These are phyloP conservation scores for Przewalskia tangutica DNA, from an alignment of 257 asterid genomes.

Conservation along the genomic window DNA sequence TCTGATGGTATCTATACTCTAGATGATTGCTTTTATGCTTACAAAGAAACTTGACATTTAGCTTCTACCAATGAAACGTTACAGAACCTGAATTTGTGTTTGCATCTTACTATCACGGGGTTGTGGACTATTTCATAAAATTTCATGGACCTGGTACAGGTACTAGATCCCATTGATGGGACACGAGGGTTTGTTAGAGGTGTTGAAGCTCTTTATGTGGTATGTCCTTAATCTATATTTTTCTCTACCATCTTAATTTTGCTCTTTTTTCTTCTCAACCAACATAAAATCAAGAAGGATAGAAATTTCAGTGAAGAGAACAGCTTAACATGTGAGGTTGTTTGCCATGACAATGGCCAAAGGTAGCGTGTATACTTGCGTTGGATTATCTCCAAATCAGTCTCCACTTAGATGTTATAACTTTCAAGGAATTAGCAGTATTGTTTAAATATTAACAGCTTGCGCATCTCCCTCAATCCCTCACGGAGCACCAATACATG, in stretches of 20 bases:
- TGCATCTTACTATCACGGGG: background rate
- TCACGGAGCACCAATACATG: too few relatives aligned
- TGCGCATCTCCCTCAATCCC: too few relatives aligned
- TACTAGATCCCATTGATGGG: slow-evolving; percentile 96
- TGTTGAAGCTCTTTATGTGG: slow-evolving; percentile 84
- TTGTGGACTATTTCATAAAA: background rate
- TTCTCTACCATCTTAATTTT: background rate
- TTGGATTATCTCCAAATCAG: background rate
- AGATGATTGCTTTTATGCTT: background rate
- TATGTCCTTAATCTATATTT: slow-evolving; percentile 27
- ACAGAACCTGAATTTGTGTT: background rate
- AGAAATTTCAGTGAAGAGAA: background rate
- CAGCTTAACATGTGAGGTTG: background rate
- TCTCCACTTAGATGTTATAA: too few relatives aligned
- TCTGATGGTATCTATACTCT: background rate
- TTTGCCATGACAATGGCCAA: background rate
- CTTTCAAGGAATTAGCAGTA: too few relatives aligned
- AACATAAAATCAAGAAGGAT: background rate
- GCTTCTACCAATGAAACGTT: background rate
- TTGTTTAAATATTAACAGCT: too few relatives aligned
- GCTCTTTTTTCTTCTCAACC: background rate
- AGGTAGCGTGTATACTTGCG: background rate
- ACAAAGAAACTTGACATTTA: background rate
- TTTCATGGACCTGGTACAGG: slow-evolving; percentile 31
- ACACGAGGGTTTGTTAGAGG: slow-evolving; percentile 93